Conservation (phyloP, 495 filamentous ascomycete genomes). For the Hypoxylon lenormandii region DNA sequence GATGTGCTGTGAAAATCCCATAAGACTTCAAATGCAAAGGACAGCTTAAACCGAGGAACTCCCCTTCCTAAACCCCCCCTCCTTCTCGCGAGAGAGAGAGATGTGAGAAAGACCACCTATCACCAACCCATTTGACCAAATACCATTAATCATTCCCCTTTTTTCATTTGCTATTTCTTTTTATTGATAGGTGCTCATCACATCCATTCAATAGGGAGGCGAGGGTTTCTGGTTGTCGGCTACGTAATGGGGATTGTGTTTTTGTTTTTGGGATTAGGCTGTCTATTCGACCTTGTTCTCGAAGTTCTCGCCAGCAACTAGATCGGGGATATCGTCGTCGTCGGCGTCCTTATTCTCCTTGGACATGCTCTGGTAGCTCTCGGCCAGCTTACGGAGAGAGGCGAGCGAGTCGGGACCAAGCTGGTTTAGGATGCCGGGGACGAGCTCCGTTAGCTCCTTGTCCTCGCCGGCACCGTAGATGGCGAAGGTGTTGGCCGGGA, state of each 20-base stretch:
- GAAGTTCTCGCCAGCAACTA: conserved; percentile 96
- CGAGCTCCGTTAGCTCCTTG: conserved; percentile 99
- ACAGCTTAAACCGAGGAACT: conserved; percentile 35
- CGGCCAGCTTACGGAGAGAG: conserved; percentile 94
- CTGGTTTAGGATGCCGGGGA: conserved; percentile 99
- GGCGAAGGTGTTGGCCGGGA: conserved; percentile 96
- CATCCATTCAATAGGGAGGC: conserved; percentile 22
- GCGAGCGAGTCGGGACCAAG: conserved; percentile 98
- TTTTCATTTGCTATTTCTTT: conserved; percentile 13
- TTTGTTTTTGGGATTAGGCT: conserved; percentile 8
- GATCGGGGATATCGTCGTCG: conserved; percentile 92
- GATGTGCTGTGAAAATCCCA: conserved; percentile 10
- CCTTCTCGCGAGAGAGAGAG: conserved; percentile 16
- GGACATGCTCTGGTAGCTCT: conserved; percentile 99
- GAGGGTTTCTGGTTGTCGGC: conserved; percentile 6
- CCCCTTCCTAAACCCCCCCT: conserved; percentile 30
- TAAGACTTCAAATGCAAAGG: conserved; percentile 23
- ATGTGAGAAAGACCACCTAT: conserved; percentile 20
- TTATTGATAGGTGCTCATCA: conserved; percentile 19
- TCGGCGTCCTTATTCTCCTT: conserved; percentile 88
- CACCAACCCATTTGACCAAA: conserved; percentile 38
- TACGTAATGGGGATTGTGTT: not conserved
- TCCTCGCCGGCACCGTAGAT: conserved; percentile 99
- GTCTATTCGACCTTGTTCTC: conserved; percentile 92
- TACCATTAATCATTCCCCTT: conserved; percentile 38